phyloP scores from a whole-genome alignment of 2,329 filamentous ascomycete genomes.

The Calonectria fujianensis region DNA sequence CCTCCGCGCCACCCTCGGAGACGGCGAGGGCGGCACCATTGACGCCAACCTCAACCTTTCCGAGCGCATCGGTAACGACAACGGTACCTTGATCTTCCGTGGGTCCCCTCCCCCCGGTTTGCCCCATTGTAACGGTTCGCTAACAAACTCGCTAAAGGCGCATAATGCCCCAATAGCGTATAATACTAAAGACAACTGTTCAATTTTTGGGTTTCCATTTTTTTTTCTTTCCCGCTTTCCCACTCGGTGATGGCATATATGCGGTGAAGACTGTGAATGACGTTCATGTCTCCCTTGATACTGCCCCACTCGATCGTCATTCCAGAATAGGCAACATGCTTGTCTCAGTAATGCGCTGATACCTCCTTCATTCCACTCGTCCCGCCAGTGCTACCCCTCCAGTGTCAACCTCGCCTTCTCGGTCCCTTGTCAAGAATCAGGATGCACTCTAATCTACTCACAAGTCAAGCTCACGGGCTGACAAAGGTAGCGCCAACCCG shows the following conservation, averaged over 20 bases:
- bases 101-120: background rate
- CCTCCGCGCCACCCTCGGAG: conserved; percentile 69
- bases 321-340: background rate
- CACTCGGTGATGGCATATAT: background rate
- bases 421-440: background rate
- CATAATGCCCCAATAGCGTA: conserved; percentile 5
- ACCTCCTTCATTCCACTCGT: background rate
- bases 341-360: background rate
- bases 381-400: background rate
- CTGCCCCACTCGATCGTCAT: background rate
- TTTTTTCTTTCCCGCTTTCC: background rate
- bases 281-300: background rate
- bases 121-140: background rate
- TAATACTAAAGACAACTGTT: conserved; percentile 15
- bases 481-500: background rate
- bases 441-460: background rate
- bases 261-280: background rate
- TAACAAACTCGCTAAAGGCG: conserved; percentile 6
- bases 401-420: background rate
- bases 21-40: conserved; percentile 64
- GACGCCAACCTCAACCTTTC: conserved; percentile 72
- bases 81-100: conserved; percentile 62
- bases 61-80: conserved; percentile 72
- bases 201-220: background rate
- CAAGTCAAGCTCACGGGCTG: no score